phyloP scores from a whole-genome alignment of 2,329 filamentous ascomycete species.

The Talaromyces verruculosus region DNA sequence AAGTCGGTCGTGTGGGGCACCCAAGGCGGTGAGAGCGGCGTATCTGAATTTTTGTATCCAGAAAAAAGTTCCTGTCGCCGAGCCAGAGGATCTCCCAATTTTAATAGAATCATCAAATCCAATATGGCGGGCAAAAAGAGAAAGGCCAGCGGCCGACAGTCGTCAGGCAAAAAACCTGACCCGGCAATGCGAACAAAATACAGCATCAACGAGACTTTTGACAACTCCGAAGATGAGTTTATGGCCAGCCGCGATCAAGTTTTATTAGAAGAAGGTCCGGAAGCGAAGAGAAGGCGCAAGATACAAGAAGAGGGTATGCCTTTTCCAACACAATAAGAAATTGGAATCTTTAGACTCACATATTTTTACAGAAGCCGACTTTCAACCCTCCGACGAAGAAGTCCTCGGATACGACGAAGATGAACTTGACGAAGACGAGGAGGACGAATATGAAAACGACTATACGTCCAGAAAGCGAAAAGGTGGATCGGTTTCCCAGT shows the following conservation, averaged over 20 bases:
- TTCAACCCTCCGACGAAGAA: conserved; percentile 64
- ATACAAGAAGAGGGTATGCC: conserved; percentile 63
- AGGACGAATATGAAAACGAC: conserved; percentile 46
- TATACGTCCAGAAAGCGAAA: conserved; percentile 28
- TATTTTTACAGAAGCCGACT: conserved; percentile 51
- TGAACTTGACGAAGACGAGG: conserved; percentile 39
- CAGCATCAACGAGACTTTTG: conserved; percentile 67
- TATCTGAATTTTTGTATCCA: conserved; percentile 15
- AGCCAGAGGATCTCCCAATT: neutral
- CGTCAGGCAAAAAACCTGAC: conserved; percentile 34
- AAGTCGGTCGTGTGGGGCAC: neutral
- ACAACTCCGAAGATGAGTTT: conserved; percentile 92
- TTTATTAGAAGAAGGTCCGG: conserved; percentile 76
- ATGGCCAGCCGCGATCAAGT: conserved; percentile 84
- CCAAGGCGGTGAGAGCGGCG: conserved; percentile 17
- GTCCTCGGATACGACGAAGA: conserved; percentile 57
- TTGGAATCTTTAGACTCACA: conserved; percentile 24
- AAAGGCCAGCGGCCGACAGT: conserved; percentile 61
- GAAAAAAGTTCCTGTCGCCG: conserved; percentile 8
- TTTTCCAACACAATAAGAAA: neutral
- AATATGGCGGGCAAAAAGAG: conserved; percentile 54
- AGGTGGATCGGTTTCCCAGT: conserved; percentile 26
- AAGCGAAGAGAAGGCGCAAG: conserved; percentile 73
- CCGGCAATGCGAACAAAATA: conserved; percentile 37
- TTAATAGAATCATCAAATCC: neutral